Conservation (phyloP, 768 basidiomycete species). For the Boletus sensibilis region DNA sequence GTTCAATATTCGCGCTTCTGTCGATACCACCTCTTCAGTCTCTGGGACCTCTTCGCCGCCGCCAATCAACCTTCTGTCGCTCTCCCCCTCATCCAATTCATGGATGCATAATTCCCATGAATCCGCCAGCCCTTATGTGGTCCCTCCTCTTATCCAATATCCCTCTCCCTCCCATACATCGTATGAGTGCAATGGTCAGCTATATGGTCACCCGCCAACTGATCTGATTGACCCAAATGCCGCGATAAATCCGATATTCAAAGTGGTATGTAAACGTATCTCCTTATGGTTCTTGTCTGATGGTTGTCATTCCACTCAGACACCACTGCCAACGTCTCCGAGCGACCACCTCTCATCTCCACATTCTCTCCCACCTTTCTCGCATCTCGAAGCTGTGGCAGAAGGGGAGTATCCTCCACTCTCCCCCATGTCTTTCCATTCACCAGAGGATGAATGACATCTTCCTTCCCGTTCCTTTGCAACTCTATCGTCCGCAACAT, state of each 20-base stretch:
- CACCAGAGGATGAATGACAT: conserved; percentile 45
- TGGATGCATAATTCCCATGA: conserved; percentile 50
- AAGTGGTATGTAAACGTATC: conserved; percentile 64
- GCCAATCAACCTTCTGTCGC: conserved; percentile 69
- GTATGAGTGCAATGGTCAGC: conserved; percentile 52
- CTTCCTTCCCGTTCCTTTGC: conserved; percentile 19
- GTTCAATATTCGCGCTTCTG: conserved; percentile 68
- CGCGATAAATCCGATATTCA: conserved; percentile 83
- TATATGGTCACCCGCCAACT: conserved; percentile 58
- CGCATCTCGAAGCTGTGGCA: conserved; percentile 80
- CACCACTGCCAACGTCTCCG: conserved; percentile 50
- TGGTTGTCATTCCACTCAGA: conserved; percentile 34
- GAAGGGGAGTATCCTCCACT: conserved; percentile 72
- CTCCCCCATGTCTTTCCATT: conserved; percentile 71
- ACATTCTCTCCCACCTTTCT: conserved; percentile 70
- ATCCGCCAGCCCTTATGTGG: conserved; percentile 38
- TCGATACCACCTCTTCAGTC: conserved; percentile 55
- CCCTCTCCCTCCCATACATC: conserved; percentile 40
- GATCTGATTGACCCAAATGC: conserved; percentile 62
- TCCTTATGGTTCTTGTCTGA: conserved; percentile 3
- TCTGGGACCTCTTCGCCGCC: conserved; percentile 73
- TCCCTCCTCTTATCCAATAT: conserved; percentile 38
- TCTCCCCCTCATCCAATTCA: conserved; percentile 63
- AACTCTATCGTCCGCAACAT: conserved; percentile 21
- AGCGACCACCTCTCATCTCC: conserved; percentile 39